Evolutionary conservation across 2,329 filamentous ascomycete species (phyloP).

Genomic region (Arthrobotrys iridis): DNA sequence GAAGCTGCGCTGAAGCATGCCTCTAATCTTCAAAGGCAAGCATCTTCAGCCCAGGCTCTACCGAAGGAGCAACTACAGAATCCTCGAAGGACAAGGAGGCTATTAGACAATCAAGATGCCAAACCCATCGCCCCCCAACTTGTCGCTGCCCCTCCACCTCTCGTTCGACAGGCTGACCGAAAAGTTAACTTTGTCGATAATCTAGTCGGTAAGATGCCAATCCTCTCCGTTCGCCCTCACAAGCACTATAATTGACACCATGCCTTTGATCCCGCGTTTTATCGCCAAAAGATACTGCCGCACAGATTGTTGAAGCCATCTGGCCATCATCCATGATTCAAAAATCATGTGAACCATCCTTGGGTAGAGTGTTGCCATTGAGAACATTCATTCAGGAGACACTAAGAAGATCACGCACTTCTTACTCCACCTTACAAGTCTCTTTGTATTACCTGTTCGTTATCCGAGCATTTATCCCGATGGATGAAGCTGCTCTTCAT

Average conservation of each 20-base stretch:
- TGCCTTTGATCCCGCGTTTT: slow-evolving; percentile 59
- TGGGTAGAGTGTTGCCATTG: slow-evolving; percentile 83
- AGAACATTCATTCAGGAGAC: slow-evolving; percentile 98
- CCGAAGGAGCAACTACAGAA: slow-evolving; percentile 73
- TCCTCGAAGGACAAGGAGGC: slow-evolving; percentile 61
- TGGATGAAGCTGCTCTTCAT: slow-evolving; percentile 63
- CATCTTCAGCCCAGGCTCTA: slow-evolving; percentile 63
- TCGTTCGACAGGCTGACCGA: slow-evolving; percentile 87
- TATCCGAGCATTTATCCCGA: slow-evolving; percentile 86
- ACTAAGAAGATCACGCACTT: slow-evolving; percentile 89
- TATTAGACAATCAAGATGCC: slow-evolving; percentile 60
- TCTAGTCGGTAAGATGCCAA: slow-evolving; percentile 83
- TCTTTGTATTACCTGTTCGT: slow-evolving; percentile 95
- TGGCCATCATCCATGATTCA: slow-evolving; percentile 90
- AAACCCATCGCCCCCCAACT: slow-evolving; percentile 67
- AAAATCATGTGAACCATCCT: slow-evolving; percentile 76
- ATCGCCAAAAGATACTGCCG: slow-evolving; percentile 79
- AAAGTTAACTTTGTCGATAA: slow-evolving; percentile 96
- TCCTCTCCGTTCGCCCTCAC: slow-evolving; percentile 18
- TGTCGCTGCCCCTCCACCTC: slow-evolving; percentile 68
- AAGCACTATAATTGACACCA: slow-evolving; percentile 55
- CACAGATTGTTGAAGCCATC: slow-evolving; percentile 95
- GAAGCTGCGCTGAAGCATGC: slow-evolving; percentile 39
- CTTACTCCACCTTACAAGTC: slow-evolving; percentile 96
- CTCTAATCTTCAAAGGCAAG: slow-evolving; percentile 34